Conservation (phyloP, 2,329 filamentous ascomycete genomes). For the Verticillium klebahnii region DNA sequence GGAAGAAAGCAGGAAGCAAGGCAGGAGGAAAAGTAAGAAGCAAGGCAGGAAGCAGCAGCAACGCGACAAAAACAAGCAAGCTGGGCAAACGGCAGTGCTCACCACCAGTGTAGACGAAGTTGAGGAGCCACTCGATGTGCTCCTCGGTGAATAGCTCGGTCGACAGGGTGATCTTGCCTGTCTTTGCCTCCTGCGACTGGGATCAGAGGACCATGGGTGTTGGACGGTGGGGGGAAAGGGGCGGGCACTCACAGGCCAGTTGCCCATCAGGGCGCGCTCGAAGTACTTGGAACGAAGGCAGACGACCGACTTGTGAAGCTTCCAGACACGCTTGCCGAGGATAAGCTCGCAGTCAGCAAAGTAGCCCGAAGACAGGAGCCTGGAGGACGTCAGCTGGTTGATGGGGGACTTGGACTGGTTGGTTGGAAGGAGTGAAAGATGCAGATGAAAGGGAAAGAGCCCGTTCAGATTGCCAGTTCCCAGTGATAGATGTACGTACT, state of each 20-base stretch:
- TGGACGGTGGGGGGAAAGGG: not conserved
- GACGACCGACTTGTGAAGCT: not conserved
- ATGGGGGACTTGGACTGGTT: too few species aligned
- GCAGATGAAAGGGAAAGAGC: not conserved
- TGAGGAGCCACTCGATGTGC: constrained; percentile 2
- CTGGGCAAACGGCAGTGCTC: not conserved
- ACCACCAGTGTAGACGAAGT: constrained; percentile 3
- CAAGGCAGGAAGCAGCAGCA: too few species aligned
- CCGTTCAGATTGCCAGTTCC: too few species aligned
- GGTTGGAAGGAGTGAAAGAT: not conserved
- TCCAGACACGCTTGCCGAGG: not conserved
- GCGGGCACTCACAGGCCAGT: not conserved
- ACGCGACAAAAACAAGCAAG: too few species aligned
- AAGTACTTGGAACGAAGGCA: not conserved
- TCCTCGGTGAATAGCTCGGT: not conserved
- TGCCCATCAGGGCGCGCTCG: not conserved
- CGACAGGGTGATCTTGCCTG: not conserved
- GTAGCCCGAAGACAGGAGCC: not conserved
- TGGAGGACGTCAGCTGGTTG: not conserved
- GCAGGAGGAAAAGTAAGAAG: not conserved
- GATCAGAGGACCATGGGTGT: not conserved
- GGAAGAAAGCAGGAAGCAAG: not conserved
- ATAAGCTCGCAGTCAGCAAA: not conserved
- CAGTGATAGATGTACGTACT: not conserved
- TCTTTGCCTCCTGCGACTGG: constrained; percentile 1